Evolutionary conservation across 192 early-diverging fungal species (phyloP).

Genomic region (Oehlia diaphana): DNA sequence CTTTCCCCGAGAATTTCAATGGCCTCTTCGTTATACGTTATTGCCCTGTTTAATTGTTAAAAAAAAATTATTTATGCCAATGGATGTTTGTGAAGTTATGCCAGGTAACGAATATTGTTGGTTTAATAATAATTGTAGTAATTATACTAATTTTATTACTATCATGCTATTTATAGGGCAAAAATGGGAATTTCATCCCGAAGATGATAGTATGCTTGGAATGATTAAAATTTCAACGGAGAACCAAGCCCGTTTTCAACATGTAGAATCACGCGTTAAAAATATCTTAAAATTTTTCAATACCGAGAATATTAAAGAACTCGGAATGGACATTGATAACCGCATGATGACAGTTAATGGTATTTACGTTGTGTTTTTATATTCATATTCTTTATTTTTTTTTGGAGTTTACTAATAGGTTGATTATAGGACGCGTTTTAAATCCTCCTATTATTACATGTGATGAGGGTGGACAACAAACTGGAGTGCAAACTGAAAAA

Average conservation of each 20-base stretch:
- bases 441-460: neutral
- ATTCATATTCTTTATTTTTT: neutral
- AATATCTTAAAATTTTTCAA: neutral
- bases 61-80: slow-evolving; percentile 72
- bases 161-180: neutral
- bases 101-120: slow-evolving; percentile 11
- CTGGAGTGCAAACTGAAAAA: neutral
- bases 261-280: neutral
- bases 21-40: slow-evolving; percentile 68
- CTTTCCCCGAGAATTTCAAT: slow-evolving; percentile 73
- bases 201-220: neutral
- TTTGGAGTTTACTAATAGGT: neutral
- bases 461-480: neutral
- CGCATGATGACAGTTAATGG: slow-evolving; percentile 1
- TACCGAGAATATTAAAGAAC: neutral
- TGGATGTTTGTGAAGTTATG: slow-evolving; percentile 87
- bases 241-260: neutral
- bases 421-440: neutral
- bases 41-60: slow-evolving; percentile 80
- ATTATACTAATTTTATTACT: too few species aligned
- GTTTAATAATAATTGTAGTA: neutral
- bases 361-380: neutral
- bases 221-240: neutral
- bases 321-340: neutral
- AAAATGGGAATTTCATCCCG: neutral